These are phyloP conservation scores for Larix kaempferi DNA, from an alignment of 75 land plant genomes.

Conservation along the genomic window DNA sequence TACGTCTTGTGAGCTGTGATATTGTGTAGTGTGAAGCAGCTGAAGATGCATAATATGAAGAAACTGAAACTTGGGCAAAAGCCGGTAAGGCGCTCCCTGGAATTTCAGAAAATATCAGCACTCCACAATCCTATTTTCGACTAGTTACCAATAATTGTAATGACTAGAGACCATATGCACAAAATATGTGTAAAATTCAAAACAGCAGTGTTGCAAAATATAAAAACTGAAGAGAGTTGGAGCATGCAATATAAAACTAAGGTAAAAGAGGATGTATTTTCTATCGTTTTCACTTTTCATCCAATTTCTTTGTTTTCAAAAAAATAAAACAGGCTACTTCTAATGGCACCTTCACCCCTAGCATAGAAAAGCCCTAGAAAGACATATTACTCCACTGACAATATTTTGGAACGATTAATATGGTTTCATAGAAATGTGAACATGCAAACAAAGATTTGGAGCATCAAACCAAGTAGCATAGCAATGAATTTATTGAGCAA, in stretches of 20 bases:
- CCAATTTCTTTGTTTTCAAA: background rate
- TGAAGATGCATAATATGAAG: slow-evolving; percentile 74
- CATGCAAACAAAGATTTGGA: background rate
- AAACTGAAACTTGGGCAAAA: slow-evolving; percentile 73
- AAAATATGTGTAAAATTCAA: background rate
- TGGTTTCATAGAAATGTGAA: background rate
- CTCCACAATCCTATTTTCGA: background rate
- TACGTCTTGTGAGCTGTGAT: slow-evolving; percentile 56
- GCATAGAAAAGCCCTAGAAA: background rate
- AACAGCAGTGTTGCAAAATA: background rate
- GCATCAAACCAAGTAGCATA: background rate
- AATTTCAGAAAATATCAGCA: background rate
- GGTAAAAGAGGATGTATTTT: background rate
- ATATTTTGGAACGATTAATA: background rate
- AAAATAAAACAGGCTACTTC: background rate
- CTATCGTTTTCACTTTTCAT: background rate
- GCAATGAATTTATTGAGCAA: background rate
- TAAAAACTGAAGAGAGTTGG: background rate
- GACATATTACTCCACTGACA: background rate
- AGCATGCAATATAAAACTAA: background rate
- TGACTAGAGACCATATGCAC: background rate
- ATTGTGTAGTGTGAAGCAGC: slow-evolving; percentile 74
- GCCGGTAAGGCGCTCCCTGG: slow-evolving; percentile 67
- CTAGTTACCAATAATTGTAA: background rate
- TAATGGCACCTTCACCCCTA: background rate